Conservation (phyloP, 2,329 filamentous ascomycete genomes). For the Ceratocystis lukuohia region DNA sequence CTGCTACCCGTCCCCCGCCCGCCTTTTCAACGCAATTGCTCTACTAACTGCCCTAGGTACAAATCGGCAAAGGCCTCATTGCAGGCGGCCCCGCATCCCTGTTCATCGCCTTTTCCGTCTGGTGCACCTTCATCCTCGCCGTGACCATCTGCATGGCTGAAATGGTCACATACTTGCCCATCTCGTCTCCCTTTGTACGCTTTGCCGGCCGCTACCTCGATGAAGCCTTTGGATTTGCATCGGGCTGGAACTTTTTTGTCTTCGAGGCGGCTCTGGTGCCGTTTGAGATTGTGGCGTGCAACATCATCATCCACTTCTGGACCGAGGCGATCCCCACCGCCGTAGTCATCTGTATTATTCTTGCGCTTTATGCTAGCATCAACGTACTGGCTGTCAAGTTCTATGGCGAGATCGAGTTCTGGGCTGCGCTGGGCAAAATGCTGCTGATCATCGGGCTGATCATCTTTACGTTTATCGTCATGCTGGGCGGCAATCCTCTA, state of each 20-base stretch:
- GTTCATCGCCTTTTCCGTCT: constrained; percentile 46
- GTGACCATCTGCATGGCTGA: constrained; percentile 53
- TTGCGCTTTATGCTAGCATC: constrained; percentile 37
- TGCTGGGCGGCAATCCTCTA: constrained; percentile 69
- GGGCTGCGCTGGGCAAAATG: constrained; percentile 58
- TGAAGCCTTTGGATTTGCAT: constrained; percentile 59
- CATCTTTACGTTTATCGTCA: constrained; percentile 66
- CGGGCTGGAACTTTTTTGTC: constrained; percentile 62
- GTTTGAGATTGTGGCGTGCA: constrained; percentile 53
- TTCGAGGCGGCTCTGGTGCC: constrained; percentile 55
- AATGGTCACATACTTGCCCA: constrained; percentile 64
- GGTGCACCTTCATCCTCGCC: constrained; percentile 48
- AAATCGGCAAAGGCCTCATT: constrained; percentile 43
- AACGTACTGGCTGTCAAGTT: constrained; percentile 62
- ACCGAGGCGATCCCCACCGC: constrained; percentile 45
- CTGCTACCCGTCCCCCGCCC: constrained; percentile 18
- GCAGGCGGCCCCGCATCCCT: constrained; percentile 46
- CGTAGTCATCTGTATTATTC: constrained; percentile 45
- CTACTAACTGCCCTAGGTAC: constrained; percentile 24
- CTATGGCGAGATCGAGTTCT: constrained; percentile 69
- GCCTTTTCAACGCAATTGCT: background rate
- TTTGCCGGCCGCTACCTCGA: constrained; percentile 65
- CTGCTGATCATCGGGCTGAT: constrained; percentile 58
- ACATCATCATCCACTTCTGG: constrained; percentile 51
- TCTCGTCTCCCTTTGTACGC: constrained; percentile 65